Evolutionary conservation across 208 protist species (phyloP), one percentile per base, ranked within the genome.

Genomic region (Wallacemonas rigidus): DNA sequence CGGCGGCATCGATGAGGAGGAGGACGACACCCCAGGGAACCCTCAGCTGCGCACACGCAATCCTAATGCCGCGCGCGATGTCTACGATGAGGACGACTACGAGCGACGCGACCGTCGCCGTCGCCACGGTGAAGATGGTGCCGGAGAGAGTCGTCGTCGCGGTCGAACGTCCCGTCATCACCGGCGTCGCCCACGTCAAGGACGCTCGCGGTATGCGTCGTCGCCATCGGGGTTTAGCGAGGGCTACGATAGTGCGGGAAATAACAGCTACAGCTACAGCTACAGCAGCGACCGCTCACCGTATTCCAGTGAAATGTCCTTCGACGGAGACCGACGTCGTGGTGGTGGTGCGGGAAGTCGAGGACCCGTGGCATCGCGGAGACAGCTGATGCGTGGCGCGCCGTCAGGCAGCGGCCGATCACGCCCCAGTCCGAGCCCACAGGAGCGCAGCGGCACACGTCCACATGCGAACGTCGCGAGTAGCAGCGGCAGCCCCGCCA

Each of bases 21-120:
- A 50, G 1, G 60, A 58, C 17, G 73, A 80, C 67, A 76, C 78
- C 2, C 84, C 84, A 0, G 72, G 67, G 51, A 86, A 89, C 69
- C 76, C 80, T 56, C 84, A 89, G 71, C 80, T 86, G 70, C 77
- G 74, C 36, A 89, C 84, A 38, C 72, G 81, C 77, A 75, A 77
- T 54, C 84, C 84, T 3, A 35, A 50, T n/a, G 58, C 76, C 14
- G 56, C 60, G 14, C 57, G 70, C 0, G 36, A 44, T 12, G 58
- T 36, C 2, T 45, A 45, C 17, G 54, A 3, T 8, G 50, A 7
- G n/a, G n/a, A 60, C 41, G 55, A 12, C 41, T 55, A 41, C 54
- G n/a, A 41, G 3, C 48, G 40, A 56, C 48, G 48, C 44, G 62
- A 35, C 26, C 40, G 57, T 35, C 55, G 50, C 17, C 40, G 72